These are phyloP conservation scores for Rubroshorea leprosula DNA, from an alignment of 345 rosid species.

Conservation along the genomic window DNA sequence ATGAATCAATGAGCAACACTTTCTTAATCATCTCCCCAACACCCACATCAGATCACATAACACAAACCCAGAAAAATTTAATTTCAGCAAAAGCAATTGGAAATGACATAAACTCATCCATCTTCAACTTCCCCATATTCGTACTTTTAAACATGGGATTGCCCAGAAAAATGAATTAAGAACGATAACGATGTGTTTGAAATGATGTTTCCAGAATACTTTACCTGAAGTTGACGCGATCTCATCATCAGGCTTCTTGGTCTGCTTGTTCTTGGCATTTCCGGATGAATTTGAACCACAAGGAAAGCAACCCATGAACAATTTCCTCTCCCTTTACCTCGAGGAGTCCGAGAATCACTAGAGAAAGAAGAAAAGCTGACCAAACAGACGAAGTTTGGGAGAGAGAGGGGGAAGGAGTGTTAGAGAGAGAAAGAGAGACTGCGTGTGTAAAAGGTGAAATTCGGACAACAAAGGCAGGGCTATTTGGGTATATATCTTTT, in stretches of 20 bases:
- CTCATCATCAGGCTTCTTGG: conserved; percentile 31
- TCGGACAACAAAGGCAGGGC: conserved; percentile 10
- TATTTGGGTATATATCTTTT: conserved; percentile 1
- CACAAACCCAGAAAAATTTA: conserved; percentile 7
- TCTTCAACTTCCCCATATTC: no score
- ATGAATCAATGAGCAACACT: not conserved
- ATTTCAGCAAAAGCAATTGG: conserved; percentile 5
- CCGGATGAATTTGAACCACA: conserved; percentile 42
- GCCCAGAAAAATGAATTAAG: not conserved
- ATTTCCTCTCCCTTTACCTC: not conserved
- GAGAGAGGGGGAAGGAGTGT: conserved; percentile 1
- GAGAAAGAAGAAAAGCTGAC: conserved; percentile 16
- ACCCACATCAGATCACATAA: conserved; percentile 23
- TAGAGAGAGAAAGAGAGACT: not conserved
- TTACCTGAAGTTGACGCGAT: conserved; percentile 56
- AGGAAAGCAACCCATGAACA: conserved; percentile 40
- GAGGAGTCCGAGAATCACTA: not conserved
- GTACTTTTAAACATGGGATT: no score
- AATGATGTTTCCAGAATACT: not conserved
- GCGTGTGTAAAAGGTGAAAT: not conserved
- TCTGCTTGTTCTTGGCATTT: conserved; percentile 26
- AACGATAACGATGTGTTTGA: not conserved
- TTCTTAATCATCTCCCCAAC: conserved; percentile 8
- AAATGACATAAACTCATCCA: no score
- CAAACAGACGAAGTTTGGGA: conserved; percentile 2